phyloP scores from a whole-genome alignment of 2,329 filamentous ascomycete genomes.

The Neophaeococcomyces aloes region DNA sequence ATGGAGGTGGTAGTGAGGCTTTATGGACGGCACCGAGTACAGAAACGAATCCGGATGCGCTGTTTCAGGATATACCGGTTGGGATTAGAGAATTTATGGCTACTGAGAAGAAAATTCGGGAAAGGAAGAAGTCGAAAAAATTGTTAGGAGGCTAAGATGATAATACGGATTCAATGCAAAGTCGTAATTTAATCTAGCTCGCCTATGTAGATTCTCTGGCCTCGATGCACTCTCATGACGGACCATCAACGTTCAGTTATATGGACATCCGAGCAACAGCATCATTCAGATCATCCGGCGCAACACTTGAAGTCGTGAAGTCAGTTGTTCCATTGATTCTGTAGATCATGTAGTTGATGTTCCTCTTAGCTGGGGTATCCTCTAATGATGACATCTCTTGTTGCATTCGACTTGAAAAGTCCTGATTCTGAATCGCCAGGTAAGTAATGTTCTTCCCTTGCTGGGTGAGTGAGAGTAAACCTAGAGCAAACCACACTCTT shows the following conservation, averaged over 20 bases:
- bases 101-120: conserved; percentile 80
- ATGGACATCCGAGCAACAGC: conserved; percentile 2
- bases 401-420: background rate
- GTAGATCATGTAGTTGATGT: conserved; percentile 6
- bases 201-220: too few species aligned
- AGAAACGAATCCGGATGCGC: conserved; percentile 37
- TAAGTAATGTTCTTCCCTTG: background rate
- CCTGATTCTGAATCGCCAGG: background rate
- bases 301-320: background rate
- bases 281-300: background rate
- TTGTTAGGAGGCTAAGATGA: background rate
- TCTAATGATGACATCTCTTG: background rate
- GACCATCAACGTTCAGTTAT: too few species aligned
- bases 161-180: too few species aligned
- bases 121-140: conserved; percentile 56
- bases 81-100: conserved; percentile 97
- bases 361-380: background rate
- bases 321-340: background rate
- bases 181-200: too few species aligned
- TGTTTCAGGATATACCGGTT: conserved; percentile 74
- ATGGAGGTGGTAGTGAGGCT: conserved; percentile 62
- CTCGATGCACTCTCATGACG: too few species aligned
- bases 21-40: conserved; percentile 47
- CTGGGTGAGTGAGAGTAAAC: background rate
- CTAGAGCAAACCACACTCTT: conserved; percentile 6